Evolutionary conservation across 345 rosid species (phyloP).

Genomic region (Salix suchowensis): DNA sequence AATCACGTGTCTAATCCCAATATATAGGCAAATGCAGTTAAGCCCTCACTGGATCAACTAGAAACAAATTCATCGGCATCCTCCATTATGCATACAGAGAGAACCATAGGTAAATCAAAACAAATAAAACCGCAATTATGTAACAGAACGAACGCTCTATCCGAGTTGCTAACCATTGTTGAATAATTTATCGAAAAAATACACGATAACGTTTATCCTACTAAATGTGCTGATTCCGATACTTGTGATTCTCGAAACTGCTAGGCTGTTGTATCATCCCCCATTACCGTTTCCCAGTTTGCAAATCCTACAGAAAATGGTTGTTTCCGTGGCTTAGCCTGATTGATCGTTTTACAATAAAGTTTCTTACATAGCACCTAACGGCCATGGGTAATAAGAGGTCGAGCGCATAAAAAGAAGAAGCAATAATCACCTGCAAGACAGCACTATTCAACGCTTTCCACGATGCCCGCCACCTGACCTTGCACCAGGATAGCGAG

Average conservation of each 20-base stretch:
- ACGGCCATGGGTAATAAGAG: conserved; percentile 25
- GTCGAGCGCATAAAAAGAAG: conserved; percentile 24
- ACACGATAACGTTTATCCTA: conserved; percentile 28
- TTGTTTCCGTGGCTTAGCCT: conserved; percentile 34
- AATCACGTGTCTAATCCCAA: not conserved
- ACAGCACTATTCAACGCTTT: conserved; percentile 42
- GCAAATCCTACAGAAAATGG: conserved; percentile 47
- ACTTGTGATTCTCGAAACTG: conserved; percentile 28
- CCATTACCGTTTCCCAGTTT: conserved; percentile 31
- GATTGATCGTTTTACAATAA: conserved; percentile 25
- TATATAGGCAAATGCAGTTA: not conserved
- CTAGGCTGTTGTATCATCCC: conserved; percentile 27
- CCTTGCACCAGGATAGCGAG: conserved; percentile 76
- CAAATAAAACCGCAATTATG: conserved; percentile 22
- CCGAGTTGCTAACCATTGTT: conserved; percentile 3
- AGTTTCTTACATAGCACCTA: conserved; percentile 28
- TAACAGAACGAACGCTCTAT: conserved; percentile 17
- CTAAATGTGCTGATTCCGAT: conserved; percentile 7
- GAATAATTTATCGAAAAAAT: conserved; percentile 14
- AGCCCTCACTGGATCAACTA: not conserved
- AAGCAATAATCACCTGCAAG: conserved; percentile 40
- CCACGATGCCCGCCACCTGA: conserved; percentile 71
- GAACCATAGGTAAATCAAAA: conserved; percentile 12
- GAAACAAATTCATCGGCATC: conserved; percentile 3
- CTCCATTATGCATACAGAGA: conserved; percentile 7